Conservation (phyloP, 768 basidiomycete genomes). For the Hypsizygus marmoreus region DNA sequence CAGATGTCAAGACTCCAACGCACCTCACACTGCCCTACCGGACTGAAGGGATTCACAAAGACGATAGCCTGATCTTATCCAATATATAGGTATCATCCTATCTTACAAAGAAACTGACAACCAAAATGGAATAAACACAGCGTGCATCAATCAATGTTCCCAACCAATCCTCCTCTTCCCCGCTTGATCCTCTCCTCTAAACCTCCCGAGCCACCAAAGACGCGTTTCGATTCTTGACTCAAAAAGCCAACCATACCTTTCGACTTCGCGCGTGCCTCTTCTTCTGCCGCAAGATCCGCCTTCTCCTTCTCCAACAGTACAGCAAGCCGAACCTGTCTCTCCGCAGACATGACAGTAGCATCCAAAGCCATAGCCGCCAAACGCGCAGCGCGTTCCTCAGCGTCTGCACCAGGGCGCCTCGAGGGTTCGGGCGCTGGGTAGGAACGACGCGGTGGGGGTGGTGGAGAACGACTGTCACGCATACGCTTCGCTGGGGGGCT, state of each 20-base stretch:
- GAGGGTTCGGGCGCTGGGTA: conserved; percentile 21
- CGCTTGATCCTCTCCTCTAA: conserved; percentile 78
- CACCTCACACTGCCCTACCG: too few species aligned
- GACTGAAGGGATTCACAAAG: too few species aligned
- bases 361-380: conserved; percentile 86
- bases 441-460: conserved; percentile 27
- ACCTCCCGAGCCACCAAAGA: conserved; percentile 77
- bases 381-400: conserved; percentile 74
- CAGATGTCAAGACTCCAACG: too few species aligned
- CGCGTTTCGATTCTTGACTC: conserved; percentile 80
- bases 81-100: too few species aligned
- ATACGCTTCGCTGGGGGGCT: conserved; percentile 47
- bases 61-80: too few species aligned
- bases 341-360: conserved; percentile 64
- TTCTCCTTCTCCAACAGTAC: conserved; percentile 75
- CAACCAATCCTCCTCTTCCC: conserved; percentile 70
- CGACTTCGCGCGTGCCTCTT: conserved; percentile 63
- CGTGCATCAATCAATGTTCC: conserved; percentile 52
- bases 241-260: conserved; percentile 83
- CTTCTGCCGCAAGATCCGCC: conserved; percentile 74
- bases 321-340: conserved; percentile 73
- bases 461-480: conserved; percentile 40
- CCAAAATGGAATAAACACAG: conserved; percentile 5
- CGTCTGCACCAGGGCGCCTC: conserved; percentile 19
- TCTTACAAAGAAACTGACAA: conserved; percentile 3